These are phyloP conservation scores for Helotiales sp. DNA, from an alignment of 2,329 filamentous ascomycete species.

Conservation along the genomic window DNA sequence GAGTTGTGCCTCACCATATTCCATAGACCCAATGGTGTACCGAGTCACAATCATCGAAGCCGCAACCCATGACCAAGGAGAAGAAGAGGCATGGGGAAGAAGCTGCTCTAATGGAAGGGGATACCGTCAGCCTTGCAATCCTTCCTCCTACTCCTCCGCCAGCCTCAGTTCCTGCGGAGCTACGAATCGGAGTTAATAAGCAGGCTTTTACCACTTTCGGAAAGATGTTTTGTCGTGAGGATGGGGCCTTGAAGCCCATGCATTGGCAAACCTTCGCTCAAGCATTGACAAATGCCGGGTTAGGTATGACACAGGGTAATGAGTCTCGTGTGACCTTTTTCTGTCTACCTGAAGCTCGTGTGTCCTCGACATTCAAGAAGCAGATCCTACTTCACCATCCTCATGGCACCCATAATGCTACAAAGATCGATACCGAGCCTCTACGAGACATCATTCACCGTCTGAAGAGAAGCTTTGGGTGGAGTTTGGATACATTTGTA, in stretches of 20 bases:
- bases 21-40: background rate
- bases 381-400: no score
- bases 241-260: background rate
- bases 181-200: background rate
- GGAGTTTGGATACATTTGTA: no score
- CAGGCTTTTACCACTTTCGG: background rate
- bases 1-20: background rate
- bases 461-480: no score
- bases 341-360: no score
- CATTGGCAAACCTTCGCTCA: background rate
- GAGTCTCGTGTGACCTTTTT: no score
- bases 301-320: no score
- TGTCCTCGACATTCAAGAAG: no score
- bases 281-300: background rate
- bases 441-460: no score
- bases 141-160: background rate
- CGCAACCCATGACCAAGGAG: background rate
- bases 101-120: background rate
- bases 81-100: background rate
- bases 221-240: background rate
- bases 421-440: no score
- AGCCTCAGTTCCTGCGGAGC: background rate
- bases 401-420: no score
- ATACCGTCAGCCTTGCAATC: no score
- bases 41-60: background rate